These are phyloP conservation scores for Blastobotrys capitulatus DNA, from an alignment of 1,139 yeast species.

Conservation along the genomic window DNA sequence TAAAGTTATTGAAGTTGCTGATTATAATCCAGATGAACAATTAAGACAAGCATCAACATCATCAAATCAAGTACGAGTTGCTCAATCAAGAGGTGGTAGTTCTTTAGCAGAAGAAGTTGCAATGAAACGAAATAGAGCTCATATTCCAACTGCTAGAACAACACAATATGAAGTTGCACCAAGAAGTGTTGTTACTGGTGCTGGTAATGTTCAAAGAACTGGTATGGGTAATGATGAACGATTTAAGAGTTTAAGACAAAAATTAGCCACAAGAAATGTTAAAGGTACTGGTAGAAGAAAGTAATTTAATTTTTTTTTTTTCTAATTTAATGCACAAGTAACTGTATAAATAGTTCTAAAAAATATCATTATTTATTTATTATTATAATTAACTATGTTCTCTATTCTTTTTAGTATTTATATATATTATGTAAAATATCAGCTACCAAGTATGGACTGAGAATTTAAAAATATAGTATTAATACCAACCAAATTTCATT, in stretches of 20 bases:
- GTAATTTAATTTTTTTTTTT: not conserved
- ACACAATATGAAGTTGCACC: conserved; percentile 92
- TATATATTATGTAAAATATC: too few species aligned
- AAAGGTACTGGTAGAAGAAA: conserved; percentile 25
- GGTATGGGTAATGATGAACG: conserved; percentile 51
- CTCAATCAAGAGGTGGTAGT: not conserved
- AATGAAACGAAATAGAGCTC: conserved; percentile 82
- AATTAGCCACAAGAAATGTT: conserved; percentile 45
- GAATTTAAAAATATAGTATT: too few species aligned
- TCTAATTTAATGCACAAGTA: not conserved
- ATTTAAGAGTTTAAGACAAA: conserved; percentile 64
- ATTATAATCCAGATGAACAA: conserved; percentile 51
- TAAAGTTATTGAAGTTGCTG: conserved; percentile 64
- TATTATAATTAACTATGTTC: too few species aligned
- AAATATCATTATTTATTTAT: too few species aligned
- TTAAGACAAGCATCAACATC: conserved; percentile 16
- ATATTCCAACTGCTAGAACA: conserved; percentile 85
- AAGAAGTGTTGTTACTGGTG: conserved; percentile 52
- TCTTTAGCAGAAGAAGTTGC: conserved; percentile 76
- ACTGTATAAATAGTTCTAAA: too few species aligned
- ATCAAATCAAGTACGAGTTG: conserved; percentile 9
- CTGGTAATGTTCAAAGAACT: conserved; percentile 38
- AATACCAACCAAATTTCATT: too few species aligned
- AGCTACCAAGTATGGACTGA: too few species aligned
- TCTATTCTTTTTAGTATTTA: too few species aligned